Conservation (phyloP, 306 rosid genomes). For the Mimosa bimucronata region DNA sequence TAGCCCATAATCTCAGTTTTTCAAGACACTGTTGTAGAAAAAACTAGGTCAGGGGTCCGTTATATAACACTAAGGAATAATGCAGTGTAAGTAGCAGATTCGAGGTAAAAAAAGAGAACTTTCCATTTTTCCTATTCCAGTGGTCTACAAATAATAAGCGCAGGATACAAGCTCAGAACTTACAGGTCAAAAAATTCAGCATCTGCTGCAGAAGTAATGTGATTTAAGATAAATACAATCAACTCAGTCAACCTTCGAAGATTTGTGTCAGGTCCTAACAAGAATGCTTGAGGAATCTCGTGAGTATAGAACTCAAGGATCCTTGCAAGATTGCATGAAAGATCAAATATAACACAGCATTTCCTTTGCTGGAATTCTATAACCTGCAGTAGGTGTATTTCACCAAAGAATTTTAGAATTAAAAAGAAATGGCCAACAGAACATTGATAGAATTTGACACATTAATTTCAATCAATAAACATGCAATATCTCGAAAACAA, state of each 20-base stretch:
- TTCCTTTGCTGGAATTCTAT: constrained; percentile 93
- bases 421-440: constrained; percentile 14
- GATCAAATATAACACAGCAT: constrained; percentile 92
- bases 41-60: neutral
- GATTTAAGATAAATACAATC: constrained; percentile 85
- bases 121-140: neutral
- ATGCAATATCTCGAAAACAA: constrained; percentile 20
- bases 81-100: neutral
- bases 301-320: constrained; percentile 85
- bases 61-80: constrained; percentile 14
- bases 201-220: constrained; percentile 79
- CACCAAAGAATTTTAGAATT: neutral
- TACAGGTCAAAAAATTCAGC: constrained; percentile 92
- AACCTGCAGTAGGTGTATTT: constrained; percentile 64
- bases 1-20: constrained; percentile 25
- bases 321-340: constrained; percentile 93
- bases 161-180: constrained; percentile 44
- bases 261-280: constrained; percentile 86
- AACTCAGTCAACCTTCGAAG: constrained; percentile 89
- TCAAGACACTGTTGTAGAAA: constrained; percentile 4
- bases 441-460: neutral
- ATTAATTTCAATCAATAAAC: constrained; percentile 10
- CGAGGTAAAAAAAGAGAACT: neutral
- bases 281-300: constrained; percentile 89
- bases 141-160: neutral